Evolutionary conservation across 768 basidiomycete species (phyloP).

Genomic region (Pleurotus giganteus): DNA sequence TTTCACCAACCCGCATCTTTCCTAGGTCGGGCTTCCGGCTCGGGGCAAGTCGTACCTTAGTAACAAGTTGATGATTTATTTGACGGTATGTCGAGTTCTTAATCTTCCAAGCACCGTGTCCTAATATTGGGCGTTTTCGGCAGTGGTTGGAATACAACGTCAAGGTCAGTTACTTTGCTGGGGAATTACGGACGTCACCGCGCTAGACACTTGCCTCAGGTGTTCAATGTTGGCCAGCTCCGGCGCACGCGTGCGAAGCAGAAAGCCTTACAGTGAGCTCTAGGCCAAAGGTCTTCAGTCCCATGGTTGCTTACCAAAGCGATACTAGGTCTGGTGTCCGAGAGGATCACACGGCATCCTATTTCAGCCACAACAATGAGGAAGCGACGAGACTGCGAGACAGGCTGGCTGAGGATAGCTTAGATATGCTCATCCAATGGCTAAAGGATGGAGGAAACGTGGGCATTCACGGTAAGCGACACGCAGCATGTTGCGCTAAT

Average conservation of each 20-base stretch:
- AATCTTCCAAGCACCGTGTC: slow-evolving; percentile 14
- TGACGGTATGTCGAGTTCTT: slow-evolving; percentile 60
- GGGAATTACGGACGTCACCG: background rate
- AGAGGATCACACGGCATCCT: slow-evolving; percentile 88
- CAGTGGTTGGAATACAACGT: slow-evolving; percentile 99
- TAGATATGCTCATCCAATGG: slow-evolving; percentile 96
- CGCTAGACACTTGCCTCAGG: slow-evolving; percentile 41
- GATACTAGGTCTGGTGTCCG: slow-evolving; percentile 68
- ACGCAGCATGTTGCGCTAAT: background rate
- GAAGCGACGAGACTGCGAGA: slow-evolving; percentile 79
- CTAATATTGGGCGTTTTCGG: slow-evolving; percentile 1
- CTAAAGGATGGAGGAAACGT: slow-evolving; percentile 94
- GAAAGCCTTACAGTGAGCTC: slow-evolving; percentile 66
- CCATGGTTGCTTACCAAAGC: background rate
- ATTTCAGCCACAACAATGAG: slow-evolving; percentile 85
- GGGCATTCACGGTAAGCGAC: slow-evolving; percentile 83
- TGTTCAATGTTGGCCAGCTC: slow-evolving; percentile 97
- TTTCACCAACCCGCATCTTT: background rate
- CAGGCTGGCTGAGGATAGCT: slow-evolving; percentile 81
- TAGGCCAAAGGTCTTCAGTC: background rate
- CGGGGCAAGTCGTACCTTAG: slow-evolving; percentile 97
- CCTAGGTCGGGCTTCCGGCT: slow-evolving; percentile 93
- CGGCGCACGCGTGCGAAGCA: slow-evolving; percentile 83
- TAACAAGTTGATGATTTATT: slow-evolving; percentile 95
- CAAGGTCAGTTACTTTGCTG: slow-evolving; percentile 48